A percentile compares a stretch with the other conserved stretches of the same genome.
Conservation (phyloP, 2,329 filamentous ascomycete genomes). For the Tolypocladium ovalisporum region DNA sequence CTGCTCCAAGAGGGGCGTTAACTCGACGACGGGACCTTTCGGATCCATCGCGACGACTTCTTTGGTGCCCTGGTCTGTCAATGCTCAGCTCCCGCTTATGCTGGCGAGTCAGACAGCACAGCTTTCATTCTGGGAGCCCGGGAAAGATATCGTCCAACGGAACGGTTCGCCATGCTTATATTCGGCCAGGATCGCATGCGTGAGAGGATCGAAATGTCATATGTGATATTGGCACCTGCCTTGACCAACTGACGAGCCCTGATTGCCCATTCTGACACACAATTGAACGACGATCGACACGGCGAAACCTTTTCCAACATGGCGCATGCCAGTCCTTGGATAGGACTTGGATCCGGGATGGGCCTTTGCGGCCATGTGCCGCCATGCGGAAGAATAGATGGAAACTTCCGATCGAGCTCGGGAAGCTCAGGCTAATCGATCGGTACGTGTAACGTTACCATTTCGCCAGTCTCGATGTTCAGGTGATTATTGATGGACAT, state of each 20-base stretch:
- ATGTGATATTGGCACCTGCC: not conserved
- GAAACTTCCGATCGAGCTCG: not conserved
- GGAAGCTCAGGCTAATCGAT: constrained; percentile 1
- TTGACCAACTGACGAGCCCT: not conserved
- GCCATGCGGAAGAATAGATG: constrained; percentile 10
- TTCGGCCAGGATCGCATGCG: not conserved
- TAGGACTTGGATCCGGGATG: not conserved
- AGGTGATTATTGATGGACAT: not conserved
- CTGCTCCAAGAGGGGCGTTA: constrained; percentile 7
- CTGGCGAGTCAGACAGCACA: not conserved
- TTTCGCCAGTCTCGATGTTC: constrained; percentile 1
- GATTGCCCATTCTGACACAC: not conserved
- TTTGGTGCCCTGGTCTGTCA: not conserved
- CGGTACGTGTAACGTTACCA: not conserved
- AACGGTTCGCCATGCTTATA: not conserved
- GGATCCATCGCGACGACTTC: constrained; percentile 5
- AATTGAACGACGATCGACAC: constrained; percentile 7
- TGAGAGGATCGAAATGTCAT: not conserved
- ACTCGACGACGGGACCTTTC: not conserved
- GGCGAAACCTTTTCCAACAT: constrained; percentile 3
- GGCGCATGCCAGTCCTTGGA: constrained; percentile 12
- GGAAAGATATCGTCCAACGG: not conserved
- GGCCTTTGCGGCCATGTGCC: constrained; percentile 2
- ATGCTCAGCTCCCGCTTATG: not conserved
- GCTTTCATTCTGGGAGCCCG: not conserved